Percentiles rank a stretch among this genome's conserved stretches.
Conservation (phyloP, 2,329 filamentous ascomycete species). For the Tetracladium maxilliforme region DNA sequence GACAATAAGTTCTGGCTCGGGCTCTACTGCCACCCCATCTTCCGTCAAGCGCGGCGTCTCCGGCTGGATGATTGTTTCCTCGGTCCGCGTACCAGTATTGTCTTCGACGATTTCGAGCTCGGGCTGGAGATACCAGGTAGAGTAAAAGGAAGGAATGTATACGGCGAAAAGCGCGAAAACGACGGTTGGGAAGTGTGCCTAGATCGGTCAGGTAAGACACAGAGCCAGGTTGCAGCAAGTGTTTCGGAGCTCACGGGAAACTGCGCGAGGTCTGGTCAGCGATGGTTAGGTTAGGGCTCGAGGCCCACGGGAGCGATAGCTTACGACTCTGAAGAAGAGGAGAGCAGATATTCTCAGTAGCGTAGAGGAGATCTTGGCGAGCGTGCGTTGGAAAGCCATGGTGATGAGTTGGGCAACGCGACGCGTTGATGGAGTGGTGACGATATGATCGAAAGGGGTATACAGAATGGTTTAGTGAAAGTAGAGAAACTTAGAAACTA, state of each 20-base stretch:
- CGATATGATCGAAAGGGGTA: too few relatives aligned
- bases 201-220: too few relatives aligned
- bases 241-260: slow-evolving; percentile 3
- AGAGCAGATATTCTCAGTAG: too few relatives aligned
- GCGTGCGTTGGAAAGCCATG: too few relatives aligned
- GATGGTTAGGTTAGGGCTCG: too few relatives aligned
- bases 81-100: slow-evolving; percentile 33
- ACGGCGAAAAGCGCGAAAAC: slow-evolving; percentile 49
- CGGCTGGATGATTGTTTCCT: slow-evolving; percentile 13
- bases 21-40: slow-evolving; percentile 17
- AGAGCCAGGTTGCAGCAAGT: slow-evolving; percentile 8
- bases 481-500: too few relatives aligned
- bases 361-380: too few relatives aligned
- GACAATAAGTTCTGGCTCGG: slow-evolving; percentile 40
- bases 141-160: slow-evolving; percentile 49
- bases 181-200: slow-evolving; percentile 22
- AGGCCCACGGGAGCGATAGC: too few relatives aligned
- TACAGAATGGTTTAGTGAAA: too few relatives aligned
- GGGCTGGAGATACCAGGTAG: slow-evolving; percentile 39
- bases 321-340: too few relatives aligned
- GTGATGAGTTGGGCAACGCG: too few relatives aligned
- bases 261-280: not conserved
- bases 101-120: slow-evolving; percentile 42
- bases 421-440: too few relatives aligned
- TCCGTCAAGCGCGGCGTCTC: not conserved